These are phyloP conservation scores for Yarrowia divulgata DNA, from an alignment of 805 yeast genomes.

Conservation along the genomic window DNA sequence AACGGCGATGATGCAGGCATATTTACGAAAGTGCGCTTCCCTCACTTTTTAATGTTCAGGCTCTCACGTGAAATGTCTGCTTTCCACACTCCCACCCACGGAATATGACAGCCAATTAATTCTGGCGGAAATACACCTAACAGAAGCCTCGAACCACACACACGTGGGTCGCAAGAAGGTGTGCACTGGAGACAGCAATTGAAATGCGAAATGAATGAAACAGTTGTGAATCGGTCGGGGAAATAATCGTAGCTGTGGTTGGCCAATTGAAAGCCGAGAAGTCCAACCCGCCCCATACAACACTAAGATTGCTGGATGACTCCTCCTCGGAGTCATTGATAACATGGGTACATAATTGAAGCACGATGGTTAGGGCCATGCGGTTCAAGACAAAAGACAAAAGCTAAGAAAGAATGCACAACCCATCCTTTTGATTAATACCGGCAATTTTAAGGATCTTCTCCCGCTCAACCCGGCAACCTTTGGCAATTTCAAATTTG, in stretches of 20 bases:
- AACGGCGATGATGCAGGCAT: constrained; percentile 33
- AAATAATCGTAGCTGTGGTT: background rate
- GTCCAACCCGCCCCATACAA: background rate
- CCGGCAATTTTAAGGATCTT: background rate
- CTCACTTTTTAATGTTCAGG: background rate
- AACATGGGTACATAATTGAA: constrained; percentile 12
- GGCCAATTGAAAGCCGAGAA: background rate
- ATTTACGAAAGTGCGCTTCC: constrained; percentile 10
- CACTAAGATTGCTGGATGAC: constrained; percentile 28
- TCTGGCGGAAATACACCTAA: background rate
- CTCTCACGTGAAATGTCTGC: constrained; percentile 30
- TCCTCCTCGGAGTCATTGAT: constrained; percentile 33
- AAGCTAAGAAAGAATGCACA: background rate
- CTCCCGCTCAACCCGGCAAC: constrained; percentile 6
- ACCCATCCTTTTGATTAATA: background rate
- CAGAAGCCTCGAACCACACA: constrained; percentile 13
- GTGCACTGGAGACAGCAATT: background rate
- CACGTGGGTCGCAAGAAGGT: background rate
- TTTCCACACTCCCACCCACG: background rate
- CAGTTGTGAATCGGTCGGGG: too few species aligned
- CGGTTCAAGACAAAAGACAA: constrained; percentile 18
- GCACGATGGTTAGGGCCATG: constrained; percentile 2
- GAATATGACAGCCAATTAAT: constrained; percentile 24
- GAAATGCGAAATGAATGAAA: too few species aligned
- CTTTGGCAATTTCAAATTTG: background rate